These are phyloP conservation scores for Protoeuglena noctilucae DNA, from an alignment of 139 green algal genomes.

Conservation along the genomic window DNA sequence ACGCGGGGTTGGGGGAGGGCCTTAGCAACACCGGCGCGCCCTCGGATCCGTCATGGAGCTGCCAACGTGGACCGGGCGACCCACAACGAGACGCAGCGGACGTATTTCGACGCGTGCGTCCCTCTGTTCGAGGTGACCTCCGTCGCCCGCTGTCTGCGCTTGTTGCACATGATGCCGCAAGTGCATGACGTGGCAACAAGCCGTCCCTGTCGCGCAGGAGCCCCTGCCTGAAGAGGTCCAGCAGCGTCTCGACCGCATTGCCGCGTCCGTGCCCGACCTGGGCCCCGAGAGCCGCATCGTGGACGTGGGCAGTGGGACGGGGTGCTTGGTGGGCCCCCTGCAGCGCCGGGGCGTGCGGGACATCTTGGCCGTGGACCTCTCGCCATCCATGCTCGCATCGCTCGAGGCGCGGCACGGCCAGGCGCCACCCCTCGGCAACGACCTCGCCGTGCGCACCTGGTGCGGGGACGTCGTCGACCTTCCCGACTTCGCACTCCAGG, in stretches of 20 bases:
- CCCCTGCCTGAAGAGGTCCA: not conserved
- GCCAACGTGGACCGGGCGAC: not conserved
- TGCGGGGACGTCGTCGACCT: slow-evolving; percentile 1
- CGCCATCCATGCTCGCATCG: slow-evolving; percentile 4
- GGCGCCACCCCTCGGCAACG: slow-evolving; percentile 6
- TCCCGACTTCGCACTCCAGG: not conserved
- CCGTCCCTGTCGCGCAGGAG: too few species aligned
- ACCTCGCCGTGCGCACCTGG: slow-evolving; percentile 2
- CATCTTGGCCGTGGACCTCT: slow-evolving; percentile 12
- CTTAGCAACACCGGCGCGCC: too few species aligned
- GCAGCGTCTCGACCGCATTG: not conserved
- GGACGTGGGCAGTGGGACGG: not conserved
- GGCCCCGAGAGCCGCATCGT: not conserved
- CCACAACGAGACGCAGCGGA: not conserved
- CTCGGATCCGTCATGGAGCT: too few species aligned
- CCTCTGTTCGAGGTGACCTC: too few species aligned
- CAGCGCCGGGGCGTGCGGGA: not conserved
- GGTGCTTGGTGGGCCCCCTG: not conserved
- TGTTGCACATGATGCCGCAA: too few species aligned
- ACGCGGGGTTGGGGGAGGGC: too few species aligned
- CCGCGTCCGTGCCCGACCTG: not conserved
- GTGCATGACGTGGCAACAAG: too few species aligned
- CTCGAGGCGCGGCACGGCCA: slow-evolving; percentile 9
- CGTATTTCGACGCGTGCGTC: not conserved
- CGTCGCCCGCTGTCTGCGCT: too few species aligned